A percentile compares a stretch with the other conserved stretches of the same genome.
Conservation (phyloP, 768 basidiomycete genomes). For the Glaciozyma antarctica region DNA sequence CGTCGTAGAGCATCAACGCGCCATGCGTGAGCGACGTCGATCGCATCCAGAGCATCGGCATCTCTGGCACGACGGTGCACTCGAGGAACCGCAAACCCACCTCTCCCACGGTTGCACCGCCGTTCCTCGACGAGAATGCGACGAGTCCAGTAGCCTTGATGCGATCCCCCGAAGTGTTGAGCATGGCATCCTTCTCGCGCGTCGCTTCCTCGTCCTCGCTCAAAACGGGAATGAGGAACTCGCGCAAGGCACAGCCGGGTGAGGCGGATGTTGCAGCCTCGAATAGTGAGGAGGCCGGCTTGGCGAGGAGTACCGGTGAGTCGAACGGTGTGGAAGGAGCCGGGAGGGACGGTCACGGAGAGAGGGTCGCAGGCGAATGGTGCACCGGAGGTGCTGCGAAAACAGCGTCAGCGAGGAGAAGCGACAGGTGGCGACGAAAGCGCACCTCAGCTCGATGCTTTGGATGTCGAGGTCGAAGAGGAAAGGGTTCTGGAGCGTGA, state of each 20-base stretch:
- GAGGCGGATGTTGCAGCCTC: conserved; percentile 70
- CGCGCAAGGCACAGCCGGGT: conserved; percentile 59
- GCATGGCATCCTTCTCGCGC: conserved; percentile 13
- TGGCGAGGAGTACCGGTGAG: conserved; percentile 58
- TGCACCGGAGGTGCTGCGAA: conserved; percentile 66
- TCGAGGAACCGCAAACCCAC: conserved; percentile 51
- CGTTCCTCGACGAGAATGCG: conserved; percentile 36
- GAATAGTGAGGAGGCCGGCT: conserved; percentile 59
- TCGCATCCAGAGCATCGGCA: conserved; percentile 76
- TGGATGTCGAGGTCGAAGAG: conserved; percentile 84
- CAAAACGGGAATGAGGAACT: conserved; percentile 65
- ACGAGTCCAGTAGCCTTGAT: conserved; percentile 67
- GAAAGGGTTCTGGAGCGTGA: conserved; percentile 83
- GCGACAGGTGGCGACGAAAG: background rate
- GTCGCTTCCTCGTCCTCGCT: conserved; percentile 56
- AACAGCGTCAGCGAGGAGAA: conserved; percentile 1
- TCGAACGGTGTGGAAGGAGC: conserved; percentile 61
- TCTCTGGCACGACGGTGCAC: conserved; percentile 73
- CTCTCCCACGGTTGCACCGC: background rate
- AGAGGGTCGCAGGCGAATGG: conserved; percentile 58
- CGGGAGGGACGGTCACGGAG: conserved; percentile 60
- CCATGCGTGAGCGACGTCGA: conserved; percentile 85
- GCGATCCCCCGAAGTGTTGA: conserved; percentile 44
- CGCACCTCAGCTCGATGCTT: conserved; percentile 67
- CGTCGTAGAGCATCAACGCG: conserved; percentile 88